These are phyloP conservation scores for Neurospora discreta DNA, from an alignment of 495 filamentous ascomycete species.

Conservation along the genomic window DNA sequence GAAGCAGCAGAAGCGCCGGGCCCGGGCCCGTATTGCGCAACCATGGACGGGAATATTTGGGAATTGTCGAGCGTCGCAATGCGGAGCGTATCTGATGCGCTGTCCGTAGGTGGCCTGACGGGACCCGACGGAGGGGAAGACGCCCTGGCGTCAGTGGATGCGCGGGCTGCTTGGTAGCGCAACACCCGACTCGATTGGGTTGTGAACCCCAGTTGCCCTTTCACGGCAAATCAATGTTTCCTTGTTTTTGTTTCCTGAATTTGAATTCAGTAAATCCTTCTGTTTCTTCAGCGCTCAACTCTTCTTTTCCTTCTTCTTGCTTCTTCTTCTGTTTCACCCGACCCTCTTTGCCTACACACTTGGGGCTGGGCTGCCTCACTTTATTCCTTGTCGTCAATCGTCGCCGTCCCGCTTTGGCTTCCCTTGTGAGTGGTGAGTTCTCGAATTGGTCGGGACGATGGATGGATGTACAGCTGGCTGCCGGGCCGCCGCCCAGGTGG, in stretches of 20 bases:
- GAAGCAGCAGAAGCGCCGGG: constrained; percentile 6
- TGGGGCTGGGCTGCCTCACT: background rate
- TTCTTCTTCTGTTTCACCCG: background rate
- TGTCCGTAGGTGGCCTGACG: background rate
- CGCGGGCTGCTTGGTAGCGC: background rate
- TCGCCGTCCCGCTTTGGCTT: background rate
- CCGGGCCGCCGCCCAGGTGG: background rate
- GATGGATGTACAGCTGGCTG: background rate
- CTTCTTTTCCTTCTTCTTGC: background rate
- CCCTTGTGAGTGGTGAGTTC: background rate
- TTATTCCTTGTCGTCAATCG: background rate
- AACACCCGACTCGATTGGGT: background rate
- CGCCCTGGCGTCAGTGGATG: background rate
- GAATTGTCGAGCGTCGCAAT: background rate
- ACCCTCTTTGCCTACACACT: background rate
- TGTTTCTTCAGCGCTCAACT: background rate
- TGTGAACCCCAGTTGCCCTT: background rate
- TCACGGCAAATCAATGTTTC: background rate
- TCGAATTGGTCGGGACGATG: background rate
- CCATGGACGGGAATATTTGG: background rate
- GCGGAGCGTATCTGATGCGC: constrained; percentile 1
- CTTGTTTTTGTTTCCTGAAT: background rate
- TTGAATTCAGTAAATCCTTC: background rate
- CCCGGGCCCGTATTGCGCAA: background rate
- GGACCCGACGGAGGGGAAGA: background rate